A percentile compares a stretch with the other conserved stretches of the same genome.
These are phyloP conservation scores for Vaucheria bursata DNA, from an alignment of 352 stramenopile genomes.

Conservation along the genomic window DNA sequence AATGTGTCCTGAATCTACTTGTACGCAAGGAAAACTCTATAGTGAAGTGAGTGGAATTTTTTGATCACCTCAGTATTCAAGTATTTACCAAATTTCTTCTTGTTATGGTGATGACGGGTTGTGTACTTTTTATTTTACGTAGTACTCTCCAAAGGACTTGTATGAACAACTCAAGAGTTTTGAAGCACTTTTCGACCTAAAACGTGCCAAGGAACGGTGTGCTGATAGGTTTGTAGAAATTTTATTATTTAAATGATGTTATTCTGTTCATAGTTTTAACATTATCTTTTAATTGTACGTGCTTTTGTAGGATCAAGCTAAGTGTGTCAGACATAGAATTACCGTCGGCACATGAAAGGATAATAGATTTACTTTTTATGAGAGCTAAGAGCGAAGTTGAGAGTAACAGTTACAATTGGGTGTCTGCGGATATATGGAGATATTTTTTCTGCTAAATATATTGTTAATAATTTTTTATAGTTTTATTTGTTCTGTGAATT, in stretches of 20 bases:
- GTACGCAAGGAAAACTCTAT: slow-evolving; percentile 68
- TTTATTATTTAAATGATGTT: slow-evolving; percentile 11
- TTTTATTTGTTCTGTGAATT: neutral
- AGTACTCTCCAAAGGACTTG: slow-evolving; percentile 71
- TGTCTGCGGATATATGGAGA: slow-evolving; percentile 72
- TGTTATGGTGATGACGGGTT: too few species aligned
- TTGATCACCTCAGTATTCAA: too few species aligned
- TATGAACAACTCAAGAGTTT: slow-evolving; percentile 95
- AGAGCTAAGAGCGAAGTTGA: slow-evolving; percentile 66
- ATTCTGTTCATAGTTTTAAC: slow-evolving; percentile 9
- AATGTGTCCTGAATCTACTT: slow-evolving; percentile 78
- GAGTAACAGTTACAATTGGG: slow-evolving; percentile 82
- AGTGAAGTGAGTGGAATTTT: slow-evolving; percentile 53
- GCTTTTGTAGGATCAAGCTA: slow-evolving; percentile 14
- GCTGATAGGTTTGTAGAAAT: slow-evolving; percentile 49
- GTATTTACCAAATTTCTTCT: too few species aligned
- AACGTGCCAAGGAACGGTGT: slow-evolving; percentile 68
- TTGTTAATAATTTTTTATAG: neutral
- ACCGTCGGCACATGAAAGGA: slow-evolving; percentile 58
- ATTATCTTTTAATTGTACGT: neutral
- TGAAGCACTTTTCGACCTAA: slow-evolving; percentile 85
- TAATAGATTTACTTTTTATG: slow-evolving; percentile 65
- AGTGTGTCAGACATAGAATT: slow-evolving; percentile 49
- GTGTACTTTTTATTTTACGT: neutral
- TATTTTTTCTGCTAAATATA: slow-evolving; percentile 32